Evolutionary conservation across 2,329 filamentous ascomycete genomes (phyloP).

Genomic region (Orbilia brochopaga): DNA sequence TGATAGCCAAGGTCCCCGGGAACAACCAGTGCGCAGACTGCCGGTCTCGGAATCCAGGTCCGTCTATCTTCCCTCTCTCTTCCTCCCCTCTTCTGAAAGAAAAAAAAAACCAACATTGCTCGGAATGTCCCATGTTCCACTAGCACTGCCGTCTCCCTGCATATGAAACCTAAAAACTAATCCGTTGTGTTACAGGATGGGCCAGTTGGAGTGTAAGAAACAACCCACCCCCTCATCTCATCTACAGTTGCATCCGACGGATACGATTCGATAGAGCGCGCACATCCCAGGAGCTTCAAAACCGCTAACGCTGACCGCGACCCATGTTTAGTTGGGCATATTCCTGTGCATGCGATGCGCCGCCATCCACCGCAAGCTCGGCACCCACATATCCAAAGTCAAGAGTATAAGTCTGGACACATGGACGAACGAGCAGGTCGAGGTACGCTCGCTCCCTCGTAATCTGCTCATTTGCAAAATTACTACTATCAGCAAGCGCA

Average conservation of each 20-base stretch:
- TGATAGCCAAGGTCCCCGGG: slow-evolving; percentile 81
- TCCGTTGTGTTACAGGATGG: slow-evolving; percentile 69
- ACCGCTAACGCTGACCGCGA: slow-evolving; percentile 37
- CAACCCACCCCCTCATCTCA: slow-evolving; percentile 55
- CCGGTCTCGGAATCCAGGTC: slow-evolving; percentile 88
- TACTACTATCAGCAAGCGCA: not conserved
- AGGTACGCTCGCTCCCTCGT: slow-evolving; percentile 66
- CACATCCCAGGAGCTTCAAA: slow-evolving; percentile 49
- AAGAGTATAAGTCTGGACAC: slow-evolving; percentile 99
- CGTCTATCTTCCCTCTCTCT: slow-evolving; percentile 6
- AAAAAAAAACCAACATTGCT: not conserved
- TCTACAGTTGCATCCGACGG: slow-evolving; percentile 3
- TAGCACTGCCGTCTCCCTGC: not conserved
- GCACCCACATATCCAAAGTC: slow-evolving; percentile 97
- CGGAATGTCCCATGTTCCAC: not conserved
- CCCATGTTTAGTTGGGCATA: slow-evolving; percentile 73
- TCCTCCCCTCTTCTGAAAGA: too few species aligned
- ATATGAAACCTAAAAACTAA: slow-evolving; percentile 55
- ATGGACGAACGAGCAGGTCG: slow-evolving; percentile 94
- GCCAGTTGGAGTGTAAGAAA: slow-evolving; percentile 89
- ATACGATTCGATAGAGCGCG: not conserved
- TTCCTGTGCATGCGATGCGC: slow-evolving; percentile 99
- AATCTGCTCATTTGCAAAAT: not conserved
- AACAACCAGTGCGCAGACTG: slow-evolving; percentile 97
- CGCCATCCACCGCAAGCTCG: slow-evolving; percentile 90